Conservation (phyloP, 208 protist genomes). For the Acanthamoeba triangularis region DNA sequence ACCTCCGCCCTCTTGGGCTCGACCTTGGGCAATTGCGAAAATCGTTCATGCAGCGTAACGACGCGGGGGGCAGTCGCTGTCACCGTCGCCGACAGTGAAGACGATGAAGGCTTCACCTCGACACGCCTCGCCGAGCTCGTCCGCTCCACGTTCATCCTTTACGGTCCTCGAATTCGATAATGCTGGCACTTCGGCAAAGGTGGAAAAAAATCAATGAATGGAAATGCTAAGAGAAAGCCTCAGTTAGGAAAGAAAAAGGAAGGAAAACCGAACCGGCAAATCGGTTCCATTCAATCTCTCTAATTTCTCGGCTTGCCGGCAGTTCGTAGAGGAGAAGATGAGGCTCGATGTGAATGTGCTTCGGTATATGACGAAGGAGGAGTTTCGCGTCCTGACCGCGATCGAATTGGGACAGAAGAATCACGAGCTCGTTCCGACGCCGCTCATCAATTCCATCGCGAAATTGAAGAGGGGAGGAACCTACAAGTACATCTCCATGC, state of each 20-base stretch:
- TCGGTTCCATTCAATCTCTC: neutral
- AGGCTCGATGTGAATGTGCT: conserved; percentile 29
- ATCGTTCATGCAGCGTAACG: conserved; percentile 19
- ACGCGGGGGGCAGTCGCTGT: neutral
- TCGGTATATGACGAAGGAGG: conserved; percentile 74
- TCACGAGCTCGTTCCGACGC: conserved; percentile 97
- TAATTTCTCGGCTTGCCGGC: neutral
- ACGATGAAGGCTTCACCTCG: neutral
- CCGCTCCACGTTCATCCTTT: neutral
- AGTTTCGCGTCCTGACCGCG: conserved; percentile 86
- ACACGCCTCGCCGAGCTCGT: neutral
- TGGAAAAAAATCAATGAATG: neutral
- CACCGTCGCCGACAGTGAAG: neutral
- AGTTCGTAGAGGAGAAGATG: neutral
- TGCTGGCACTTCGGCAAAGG: neutral
- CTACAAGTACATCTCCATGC: conserved; percentile 37
- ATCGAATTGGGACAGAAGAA: conserved; percentile 99
- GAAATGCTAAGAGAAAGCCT: neutral
- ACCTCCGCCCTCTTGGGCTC: neutral
- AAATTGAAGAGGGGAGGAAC: conserved; percentile 93
- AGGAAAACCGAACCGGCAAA: neutral
- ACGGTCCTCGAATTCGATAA: neutral
- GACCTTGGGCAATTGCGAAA: conserved; percentile 28
- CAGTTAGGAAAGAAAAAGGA: neutral
- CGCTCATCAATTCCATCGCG: conserved; percentile 97